Evolutionary conservation across 225 moss, liverwort and hornwort species (phyloP).

Genomic region (Pleurozium schreberi): DNA sequence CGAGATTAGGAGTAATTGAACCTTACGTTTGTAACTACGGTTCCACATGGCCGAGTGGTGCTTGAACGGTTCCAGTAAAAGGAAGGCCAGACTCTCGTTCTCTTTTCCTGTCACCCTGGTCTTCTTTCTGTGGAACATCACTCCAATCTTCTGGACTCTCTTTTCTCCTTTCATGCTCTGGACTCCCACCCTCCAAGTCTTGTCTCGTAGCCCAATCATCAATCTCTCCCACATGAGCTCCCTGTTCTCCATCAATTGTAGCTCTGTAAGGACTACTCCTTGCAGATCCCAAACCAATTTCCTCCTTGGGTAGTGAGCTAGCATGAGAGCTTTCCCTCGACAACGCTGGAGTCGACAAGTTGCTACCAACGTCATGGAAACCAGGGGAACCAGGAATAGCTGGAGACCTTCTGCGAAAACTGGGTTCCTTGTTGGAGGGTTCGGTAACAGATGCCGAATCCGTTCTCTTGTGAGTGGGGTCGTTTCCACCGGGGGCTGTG

Average conservation of each 20-base stretch:
- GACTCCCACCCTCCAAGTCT: not conserved
- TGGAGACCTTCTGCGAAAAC: not conserved
- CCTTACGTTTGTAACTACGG: not conserved
- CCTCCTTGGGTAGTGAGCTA: not conserved
- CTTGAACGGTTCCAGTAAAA: not conserved
- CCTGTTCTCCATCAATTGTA: not conserved
- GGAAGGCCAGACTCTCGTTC: not conserved
- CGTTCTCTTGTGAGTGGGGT: not conserved
- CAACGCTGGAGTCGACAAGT: constrained; percentile 13
- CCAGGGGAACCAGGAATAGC: not conserved
- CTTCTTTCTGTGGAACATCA: not conserved
- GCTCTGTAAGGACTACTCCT: not conserved
- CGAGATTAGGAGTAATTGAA: not conserved
- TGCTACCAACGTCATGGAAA: constrained; percentile 9
- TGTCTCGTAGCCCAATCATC: not conserved
- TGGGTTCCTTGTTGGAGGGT: not conserved
- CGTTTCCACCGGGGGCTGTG: constrained; percentile 11
- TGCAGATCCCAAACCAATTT: not conserved
- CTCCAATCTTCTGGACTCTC: not conserved
- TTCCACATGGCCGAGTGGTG: constrained; percentile 18
- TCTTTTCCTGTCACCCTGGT: not conserved
- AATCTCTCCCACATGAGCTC: not conserved
- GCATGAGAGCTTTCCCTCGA: constrained; percentile 11
- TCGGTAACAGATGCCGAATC: not conserved
- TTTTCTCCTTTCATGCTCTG: too few relatives aligned